Percentiles rank a stretch among this genome's conserved stretches.
phyloP scores from a whole-genome alignment of 2,329 filamentous ascomycete species.

The Kalaharituber pfeilii region DNA sequence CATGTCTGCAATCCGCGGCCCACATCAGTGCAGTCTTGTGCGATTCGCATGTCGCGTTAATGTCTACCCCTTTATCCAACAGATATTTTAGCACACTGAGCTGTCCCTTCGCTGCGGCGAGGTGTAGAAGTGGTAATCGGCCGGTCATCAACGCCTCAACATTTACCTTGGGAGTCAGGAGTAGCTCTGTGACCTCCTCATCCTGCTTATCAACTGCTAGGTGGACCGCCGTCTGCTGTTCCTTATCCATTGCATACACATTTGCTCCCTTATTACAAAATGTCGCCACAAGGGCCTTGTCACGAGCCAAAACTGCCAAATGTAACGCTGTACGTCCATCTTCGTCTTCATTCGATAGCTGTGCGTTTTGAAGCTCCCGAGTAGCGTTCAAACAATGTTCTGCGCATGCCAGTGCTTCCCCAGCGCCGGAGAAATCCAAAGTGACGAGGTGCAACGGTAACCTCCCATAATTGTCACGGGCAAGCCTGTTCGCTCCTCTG shows the following conservation, averaged over 20 bases:
- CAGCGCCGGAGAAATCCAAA: too few species aligned
- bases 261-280: not conserved
- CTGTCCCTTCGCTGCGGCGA: not conserved
- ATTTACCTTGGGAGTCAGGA: not conserved
- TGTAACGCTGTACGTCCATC: not conserved
- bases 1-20: too few species aligned
- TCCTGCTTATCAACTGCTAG: not conserved
- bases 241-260: not conserved
- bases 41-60: not conserved
- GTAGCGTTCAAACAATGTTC: too few species aligned
- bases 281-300: too few species aligned
- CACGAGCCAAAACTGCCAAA: not conserved
- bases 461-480: too few species aligned
- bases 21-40: too few species aligned
- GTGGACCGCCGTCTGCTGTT: not conserved
- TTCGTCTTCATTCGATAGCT: too few species aligned
- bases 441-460: too few species aligned
- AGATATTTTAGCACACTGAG: not conserved
- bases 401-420: too few species aligned
- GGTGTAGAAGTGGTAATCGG: slow-evolving; percentile 4
- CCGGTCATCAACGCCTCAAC: slow-evolving; percentile 2
- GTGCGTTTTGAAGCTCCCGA: too few species aligned
- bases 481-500: too few species aligned
- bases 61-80: not conserved
- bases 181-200: not conserved